Evolutionary conservation across 257 asterid genomes (phyloP).

Genomic region (Solanum ossicruentum): DNA sequence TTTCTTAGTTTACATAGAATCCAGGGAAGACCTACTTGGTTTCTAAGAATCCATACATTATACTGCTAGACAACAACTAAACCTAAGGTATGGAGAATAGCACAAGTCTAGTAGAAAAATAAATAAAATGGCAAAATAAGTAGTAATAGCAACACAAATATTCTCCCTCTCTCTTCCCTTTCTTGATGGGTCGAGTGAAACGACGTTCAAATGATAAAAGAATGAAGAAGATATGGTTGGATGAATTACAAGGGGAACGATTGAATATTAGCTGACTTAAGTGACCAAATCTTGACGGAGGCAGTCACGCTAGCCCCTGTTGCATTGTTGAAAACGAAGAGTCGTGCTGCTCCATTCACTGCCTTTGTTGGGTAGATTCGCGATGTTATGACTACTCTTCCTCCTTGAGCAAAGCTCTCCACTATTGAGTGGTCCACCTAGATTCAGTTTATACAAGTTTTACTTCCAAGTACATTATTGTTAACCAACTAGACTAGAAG

Average conservation of each 20-base stretch:
- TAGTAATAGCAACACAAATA: not conserved
- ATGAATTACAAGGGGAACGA: constrained; percentile 16
- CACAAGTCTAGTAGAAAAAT: not conserved
- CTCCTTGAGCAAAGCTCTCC: constrained; percentile 92
- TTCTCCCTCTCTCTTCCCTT: not conserved
- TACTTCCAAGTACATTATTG: not conserved
- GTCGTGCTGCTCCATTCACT: constrained; percentile 32
- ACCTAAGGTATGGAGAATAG: not conserved
- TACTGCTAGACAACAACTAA: not conserved
- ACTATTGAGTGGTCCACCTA: constrained; percentile 85
- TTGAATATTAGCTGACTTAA: constrained; percentile 49
- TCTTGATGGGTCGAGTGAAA: not conserved
- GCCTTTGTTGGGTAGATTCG: constrained; percentile 76
- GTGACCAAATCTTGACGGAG: constrained; percentile 57
- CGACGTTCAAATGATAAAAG: not conserved
- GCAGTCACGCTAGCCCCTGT: constrained; percentile 44
- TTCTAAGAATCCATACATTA: not conserved
- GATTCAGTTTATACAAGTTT: not conserved
- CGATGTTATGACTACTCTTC: constrained; percentile 63
- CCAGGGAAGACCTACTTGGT: not conserved
- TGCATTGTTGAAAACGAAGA: constrained; percentile 78
- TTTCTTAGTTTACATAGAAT: not conserved
- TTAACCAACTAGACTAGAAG: not conserved
- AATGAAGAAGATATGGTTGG: not conserved
- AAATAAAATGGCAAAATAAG: not conserved